Conservation (phyloP, 139 green algal species). For the Volvox africanus region DNA sequence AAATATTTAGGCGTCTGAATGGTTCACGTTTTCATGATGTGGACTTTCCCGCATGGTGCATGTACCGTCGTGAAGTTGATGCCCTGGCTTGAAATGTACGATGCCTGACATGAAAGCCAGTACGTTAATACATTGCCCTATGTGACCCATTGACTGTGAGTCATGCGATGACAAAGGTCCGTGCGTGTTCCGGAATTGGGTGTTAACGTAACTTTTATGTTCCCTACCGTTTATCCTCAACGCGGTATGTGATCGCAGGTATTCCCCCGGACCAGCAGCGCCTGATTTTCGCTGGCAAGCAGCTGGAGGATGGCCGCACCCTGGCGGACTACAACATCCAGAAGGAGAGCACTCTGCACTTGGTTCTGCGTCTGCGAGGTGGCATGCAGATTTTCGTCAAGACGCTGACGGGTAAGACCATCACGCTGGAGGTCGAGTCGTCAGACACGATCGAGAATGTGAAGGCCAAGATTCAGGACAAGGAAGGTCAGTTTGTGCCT, state of each 20-base stretch:
- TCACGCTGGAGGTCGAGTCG: constrained; percentile 92
- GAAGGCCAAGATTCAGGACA: constrained; percentile 95
- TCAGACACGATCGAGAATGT: constrained; percentile 92
- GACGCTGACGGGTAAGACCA: constrained; percentile 96
- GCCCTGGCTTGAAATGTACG: too few species aligned
- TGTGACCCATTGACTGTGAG: too few species aligned
- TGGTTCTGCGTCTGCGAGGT: constrained; percentile 80
- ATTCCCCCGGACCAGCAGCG: constrained; percentile 97
- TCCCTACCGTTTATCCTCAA: too few species aligned
- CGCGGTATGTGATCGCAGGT: constrained; percentile 55
- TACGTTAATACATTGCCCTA: too few species aligned
- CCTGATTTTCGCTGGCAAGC: constrained; percentile 98
- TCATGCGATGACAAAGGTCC: too few species aligned
- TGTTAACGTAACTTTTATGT: too few species aligned
- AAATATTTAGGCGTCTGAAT: too few species aligned
- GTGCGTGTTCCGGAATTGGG: too few species aligned
- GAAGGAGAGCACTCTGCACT: constrained; percentile 88
- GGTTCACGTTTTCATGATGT: too few species aligned
- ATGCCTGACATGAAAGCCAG: too few species aligned
- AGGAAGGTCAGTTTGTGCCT: constrained; percentile 83
- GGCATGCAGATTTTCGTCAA: constrained; percentile 67
- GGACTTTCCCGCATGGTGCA: too few species aligned
- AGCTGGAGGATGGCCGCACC: constrained; percentile 97
- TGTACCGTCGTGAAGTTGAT: too few species aligned
- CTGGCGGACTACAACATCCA: constrained; percentile 99